Conservation (phyloP, 441 rosid genomes). For the Euphorbia schlechtendalii region DNA sequence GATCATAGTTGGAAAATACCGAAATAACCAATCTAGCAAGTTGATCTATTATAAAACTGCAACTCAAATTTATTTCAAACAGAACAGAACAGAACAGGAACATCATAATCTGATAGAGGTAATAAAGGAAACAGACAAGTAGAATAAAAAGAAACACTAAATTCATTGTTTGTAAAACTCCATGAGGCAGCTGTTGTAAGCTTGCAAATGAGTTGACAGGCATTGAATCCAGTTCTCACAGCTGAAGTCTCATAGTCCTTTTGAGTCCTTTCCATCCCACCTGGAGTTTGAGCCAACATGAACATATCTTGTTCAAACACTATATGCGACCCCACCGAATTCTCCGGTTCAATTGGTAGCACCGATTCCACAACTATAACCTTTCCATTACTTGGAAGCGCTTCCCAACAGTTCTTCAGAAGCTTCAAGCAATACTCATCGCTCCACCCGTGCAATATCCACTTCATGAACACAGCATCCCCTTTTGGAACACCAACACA, state of each 20-base stretch:
- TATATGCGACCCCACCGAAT: slow-evolving; percentile 35
- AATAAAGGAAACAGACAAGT: no score
- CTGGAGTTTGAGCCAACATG: slow-evolving; percentile 61
- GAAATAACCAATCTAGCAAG: no score
- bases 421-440: slow-evolving; percentile 58
- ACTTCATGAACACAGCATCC: slow-evolving; percentile 77
- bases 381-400: slow-evolving; percentile 57
- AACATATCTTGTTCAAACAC: slow-evolving; percentile 46
- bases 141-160: no score
- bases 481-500: slow-evolving; percentile 62
- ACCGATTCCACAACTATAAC: slow-evolving; percentile 60
- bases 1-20: no score
- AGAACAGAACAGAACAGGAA: no score
- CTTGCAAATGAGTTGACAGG: slow-evolving; percentile 43
- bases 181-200: slow-evolving; percentile 49
- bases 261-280: slow-evolving; percentile 71
- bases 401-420: slow-evolving; percentile 55
- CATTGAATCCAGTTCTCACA: slow-evolving; percentile 51
- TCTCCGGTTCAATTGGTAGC: slow-evolving; percentile 46
- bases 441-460: slow-evolving; percentile 76
- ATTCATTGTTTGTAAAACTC: slow-evolving; percentile 53
- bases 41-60: no score
- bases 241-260: slow-evolving; percentile 62
- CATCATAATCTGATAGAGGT: no score
- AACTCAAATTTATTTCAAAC: no score